Conservation (phyloP, 805 yeast species). For the Kodamaea leandrae region DNA sequence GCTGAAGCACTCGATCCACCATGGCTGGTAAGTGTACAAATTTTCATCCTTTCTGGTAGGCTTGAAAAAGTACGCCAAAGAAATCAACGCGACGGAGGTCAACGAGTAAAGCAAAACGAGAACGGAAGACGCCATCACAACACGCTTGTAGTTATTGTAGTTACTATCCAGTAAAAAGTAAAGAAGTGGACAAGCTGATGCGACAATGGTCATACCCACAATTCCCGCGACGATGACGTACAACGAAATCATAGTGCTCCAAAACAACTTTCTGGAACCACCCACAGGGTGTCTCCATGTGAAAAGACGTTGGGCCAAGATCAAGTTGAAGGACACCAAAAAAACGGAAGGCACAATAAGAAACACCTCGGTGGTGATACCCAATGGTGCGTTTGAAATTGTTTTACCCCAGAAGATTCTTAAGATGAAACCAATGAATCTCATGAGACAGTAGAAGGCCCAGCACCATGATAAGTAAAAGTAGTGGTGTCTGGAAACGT, state of each 20-base stretch:
- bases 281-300: constrained; percentile 77
- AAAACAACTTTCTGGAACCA: constrained; percentile 52
- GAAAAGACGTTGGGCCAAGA: constrained; percentile 69
- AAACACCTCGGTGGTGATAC: constrained; percentile 57
- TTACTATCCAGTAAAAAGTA: constrained; percentile 48
- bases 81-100: constrained; percentile 49
- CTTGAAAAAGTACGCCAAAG: constrained; percentile 51
- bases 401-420: constrained; percentile 61
- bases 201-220: constrained; percentile 66
- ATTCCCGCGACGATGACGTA: constrained; percentile 56
- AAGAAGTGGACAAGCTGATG: constrained; percentile 58
- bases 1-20: constrained; percentile 70
- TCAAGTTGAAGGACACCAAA: constrained; percentile 56
- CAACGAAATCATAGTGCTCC: constrained; percentile 47
- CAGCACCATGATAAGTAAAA: constrained; percentile 56
- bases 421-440: constrained; percentile 57
- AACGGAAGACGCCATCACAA: constrained; percentile 30
- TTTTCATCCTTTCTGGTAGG: constrained; percentile 51
- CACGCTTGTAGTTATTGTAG: constrained; percentile 47
- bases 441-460: constrained; percentile 49
- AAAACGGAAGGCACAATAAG: constrained; percentile 57
- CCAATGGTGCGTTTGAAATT: constrained; percentile 43
- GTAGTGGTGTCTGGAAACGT: constrained; percentile 55
- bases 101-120: constrained; percentile 47
- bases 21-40: constrained; percentile 65